Percentiles rank a stretch among this genome's conserved stretches.
Evolutionary conservation across 257 asterid species (phyloP).

Genomic region (Coffea canephora): DNA sequence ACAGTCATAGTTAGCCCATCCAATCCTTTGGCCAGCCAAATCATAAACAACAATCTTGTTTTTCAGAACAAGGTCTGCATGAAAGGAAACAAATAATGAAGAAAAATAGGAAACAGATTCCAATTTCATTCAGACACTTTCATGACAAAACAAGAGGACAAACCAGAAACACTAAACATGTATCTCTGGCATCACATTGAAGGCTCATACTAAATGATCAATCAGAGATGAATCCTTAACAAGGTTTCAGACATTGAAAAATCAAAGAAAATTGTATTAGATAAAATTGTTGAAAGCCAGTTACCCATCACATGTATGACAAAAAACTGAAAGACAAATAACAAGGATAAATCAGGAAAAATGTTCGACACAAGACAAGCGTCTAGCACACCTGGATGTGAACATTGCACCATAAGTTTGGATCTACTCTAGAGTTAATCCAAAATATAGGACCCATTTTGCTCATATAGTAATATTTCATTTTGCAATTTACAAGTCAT

Average conservation of each 20-base stretch:
- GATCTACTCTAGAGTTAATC: background rate
- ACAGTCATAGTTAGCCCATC: too few relatives aligned
- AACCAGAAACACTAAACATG: background rate
- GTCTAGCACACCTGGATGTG: background rate
- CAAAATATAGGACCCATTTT: background rate
- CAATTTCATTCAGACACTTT: background rate
- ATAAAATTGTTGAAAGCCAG: background rate
- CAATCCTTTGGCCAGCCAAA: too few relatives aligned
- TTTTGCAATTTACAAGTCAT: background rate
- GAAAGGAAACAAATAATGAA: conserved; percentile 1
- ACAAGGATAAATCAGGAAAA: background rate
- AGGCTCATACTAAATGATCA: background rate
- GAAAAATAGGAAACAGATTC: background rate
- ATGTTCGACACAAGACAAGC: background rate
- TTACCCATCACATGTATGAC: background rate
- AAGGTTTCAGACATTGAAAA: background rate
- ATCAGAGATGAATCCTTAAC: background rate
- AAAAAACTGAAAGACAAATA: background rate
- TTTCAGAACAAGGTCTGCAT: too few relatives aligned
- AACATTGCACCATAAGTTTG: background rate
- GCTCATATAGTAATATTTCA: background rate
- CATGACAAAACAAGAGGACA: background rate
- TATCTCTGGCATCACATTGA: background rate
- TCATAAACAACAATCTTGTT: too few relatives aligned
- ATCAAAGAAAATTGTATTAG: too few relatives aligned